Conservation (phyloP, 441 rosid species). For the Jatropha multifida region DNA sequence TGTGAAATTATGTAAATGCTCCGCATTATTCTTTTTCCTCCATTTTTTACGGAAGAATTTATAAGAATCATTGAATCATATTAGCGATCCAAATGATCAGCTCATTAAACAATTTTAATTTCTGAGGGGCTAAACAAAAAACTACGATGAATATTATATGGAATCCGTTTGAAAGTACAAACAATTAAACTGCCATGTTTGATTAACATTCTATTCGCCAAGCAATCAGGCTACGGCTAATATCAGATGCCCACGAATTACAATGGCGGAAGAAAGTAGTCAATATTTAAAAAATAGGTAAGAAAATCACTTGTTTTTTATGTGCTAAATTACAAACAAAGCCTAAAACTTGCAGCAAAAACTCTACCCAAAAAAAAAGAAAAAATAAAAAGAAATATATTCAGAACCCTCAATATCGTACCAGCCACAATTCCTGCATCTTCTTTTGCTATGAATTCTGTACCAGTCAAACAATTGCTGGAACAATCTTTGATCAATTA, state of each 20-base stretch:
- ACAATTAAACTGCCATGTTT: neutral
- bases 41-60: neutral
- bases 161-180: too few species aligned
- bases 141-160: too few species aligned
- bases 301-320: neutral
- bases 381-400: neutral
- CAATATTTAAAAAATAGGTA: neutral
- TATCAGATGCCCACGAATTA: too few species aligned
- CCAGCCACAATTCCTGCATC: constrained; percentile 10
- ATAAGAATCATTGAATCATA: neutral
- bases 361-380: neutral
- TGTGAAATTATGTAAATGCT: neutral
- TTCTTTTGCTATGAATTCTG: neutral
- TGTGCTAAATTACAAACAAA: neutral
- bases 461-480: neutral
- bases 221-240: too few species aligned
- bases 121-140: too few species aligned
- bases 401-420: neutral
- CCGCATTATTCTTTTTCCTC: neutral
- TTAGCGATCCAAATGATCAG: neutral
- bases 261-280: neutral
- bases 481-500: constrained; percentile 12
- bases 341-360: neutral
- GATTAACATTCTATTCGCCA: neutral
- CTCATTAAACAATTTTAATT: neutral